Percentiles rank a stretch among this genome's conserved stretches.
Conservation (phyloP, 495 filamentous ascomycete species). For the Penicillium cosmopolitanum region DNA sequence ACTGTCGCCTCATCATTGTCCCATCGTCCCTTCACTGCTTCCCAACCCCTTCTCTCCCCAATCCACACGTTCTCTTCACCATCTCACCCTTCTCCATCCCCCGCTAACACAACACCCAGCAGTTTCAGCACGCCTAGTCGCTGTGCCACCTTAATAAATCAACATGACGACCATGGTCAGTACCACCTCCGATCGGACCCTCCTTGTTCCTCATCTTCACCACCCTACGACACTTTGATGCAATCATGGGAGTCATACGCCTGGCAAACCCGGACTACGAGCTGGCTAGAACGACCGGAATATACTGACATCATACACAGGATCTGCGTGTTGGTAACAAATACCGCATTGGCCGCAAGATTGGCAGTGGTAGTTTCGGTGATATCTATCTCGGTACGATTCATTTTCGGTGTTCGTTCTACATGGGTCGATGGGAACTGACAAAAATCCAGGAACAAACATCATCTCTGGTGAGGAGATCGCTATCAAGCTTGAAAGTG, state of each 20-base stretch:
- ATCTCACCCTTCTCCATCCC: background rate
- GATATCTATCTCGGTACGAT: slow-evolving; percentile 93
- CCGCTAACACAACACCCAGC: slow-evolving; percentile 10
- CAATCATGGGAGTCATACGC: background rate
- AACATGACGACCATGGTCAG: slow-evolving; percentile 57
- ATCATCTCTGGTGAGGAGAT: slow-evolving; percentile 99
- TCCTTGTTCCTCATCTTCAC: background rate
- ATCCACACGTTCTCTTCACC: slow-evolving; percentile 13
- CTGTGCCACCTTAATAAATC: slow-evolving; percentile 40
- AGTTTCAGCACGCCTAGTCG: slow-evolving; percentile 36
- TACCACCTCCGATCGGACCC: slow-evolving; percentile 18
- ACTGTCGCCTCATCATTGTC: slow-evolving; percentile 10
- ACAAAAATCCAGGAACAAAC: slow-evolving; percentile 73
- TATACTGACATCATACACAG: slow-evolving; percentile 50
- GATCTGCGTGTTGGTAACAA: slow-evolving; percentile 99
- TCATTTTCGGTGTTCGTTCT: slow-evolving; percentile 4
- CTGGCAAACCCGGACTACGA: background rate
- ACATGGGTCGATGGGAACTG: background rate
- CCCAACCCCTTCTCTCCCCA: slow-evolving; percentile 1
- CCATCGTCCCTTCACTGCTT: slow-evolving; percentile 12
- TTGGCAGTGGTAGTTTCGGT: slow-evolving; percentile 97
- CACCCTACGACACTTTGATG: background rate
- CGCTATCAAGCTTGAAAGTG: slow-evolving; percentile 99
- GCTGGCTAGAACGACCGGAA: background rate
- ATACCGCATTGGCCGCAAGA: slow-evolving; percentile 99